Conservation (phyloP, 2,329 filamentous ascomycete genomes). For the Corniculantispora saksenae region DNA sequence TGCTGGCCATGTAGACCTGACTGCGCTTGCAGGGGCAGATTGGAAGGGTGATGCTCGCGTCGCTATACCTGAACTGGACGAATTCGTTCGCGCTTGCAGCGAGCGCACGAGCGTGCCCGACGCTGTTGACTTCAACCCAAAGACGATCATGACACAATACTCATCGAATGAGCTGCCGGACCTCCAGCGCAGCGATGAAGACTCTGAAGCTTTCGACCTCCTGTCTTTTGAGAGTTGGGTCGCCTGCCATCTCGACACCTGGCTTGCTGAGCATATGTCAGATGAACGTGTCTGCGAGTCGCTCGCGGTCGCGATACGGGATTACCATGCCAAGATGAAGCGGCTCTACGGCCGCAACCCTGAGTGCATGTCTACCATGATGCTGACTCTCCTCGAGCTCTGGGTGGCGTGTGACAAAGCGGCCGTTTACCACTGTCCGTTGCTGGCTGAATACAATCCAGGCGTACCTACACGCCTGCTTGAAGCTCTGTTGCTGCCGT, state of each 20-base stretch:
- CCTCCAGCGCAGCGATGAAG: too few species aligned
- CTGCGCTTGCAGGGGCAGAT: neutral
- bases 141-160: neutral
- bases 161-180: neutral
- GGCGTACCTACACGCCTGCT: conserved; percentile 42
- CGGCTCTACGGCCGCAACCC: conserved; percentile 42
- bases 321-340: conserved; percentile 35
- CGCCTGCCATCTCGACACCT: conserved; percentile 35
- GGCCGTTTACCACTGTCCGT: conserved; percentile 36
- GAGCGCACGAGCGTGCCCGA: neutral
- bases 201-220: conserved; percentile 25
- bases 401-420: conserved; percentile 59
- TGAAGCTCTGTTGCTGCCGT: conserved; percentile 46
- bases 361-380: conserved; percentile 51
- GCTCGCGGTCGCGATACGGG: conserved; percentile 32
- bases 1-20: too few species aligned
- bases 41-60: neutral
- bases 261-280: conserved; percentile 33
- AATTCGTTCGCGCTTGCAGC: neutral
- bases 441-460: conserved; percentile 50
- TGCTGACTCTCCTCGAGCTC: conserved; percentile 56
- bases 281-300: conserved; percentile 28
- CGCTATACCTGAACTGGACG: neutral
- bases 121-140: neutral
- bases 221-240: conserved; percentile 52